A percentile compares a stretch with the other conserved stretches of the same genome.
These are phyloP conservation scores for Beauveria sp. DNA, from an alignment of 2,329 filamentous ascomycete genomes.

Conservation along the genomic window DNA sequence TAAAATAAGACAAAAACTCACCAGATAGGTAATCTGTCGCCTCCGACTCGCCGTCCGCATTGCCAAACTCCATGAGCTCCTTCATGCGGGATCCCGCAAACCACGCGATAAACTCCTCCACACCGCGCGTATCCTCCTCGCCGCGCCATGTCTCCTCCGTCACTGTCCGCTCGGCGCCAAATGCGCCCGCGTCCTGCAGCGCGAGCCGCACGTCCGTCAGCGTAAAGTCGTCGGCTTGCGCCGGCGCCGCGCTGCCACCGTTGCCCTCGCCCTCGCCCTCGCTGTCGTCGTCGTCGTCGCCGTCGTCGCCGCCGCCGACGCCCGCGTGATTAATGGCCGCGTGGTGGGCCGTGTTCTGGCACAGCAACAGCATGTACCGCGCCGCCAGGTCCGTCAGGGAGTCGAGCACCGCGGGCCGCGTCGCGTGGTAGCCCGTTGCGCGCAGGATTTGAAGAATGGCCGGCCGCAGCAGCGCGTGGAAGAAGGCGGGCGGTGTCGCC, in stretches of 20 bases:
- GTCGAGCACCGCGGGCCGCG: constrained; percentile 75
- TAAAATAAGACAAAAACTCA: constrained; percentile 26
- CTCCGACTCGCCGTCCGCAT: constrained; percentile 56
- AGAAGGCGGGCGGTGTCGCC: constrained; percentile 41
- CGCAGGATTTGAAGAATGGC: constrained; percentile 86
- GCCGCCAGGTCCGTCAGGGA: constrained; percentile 80
- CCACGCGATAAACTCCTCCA: constrained; percentile 75
- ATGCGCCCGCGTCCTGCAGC: constrained; percentile 69
- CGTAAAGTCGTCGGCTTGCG: constrained; percentile 38
- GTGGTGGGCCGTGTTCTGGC: constrained; percentile 62
- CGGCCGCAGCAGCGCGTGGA: constrained; percentile 75
- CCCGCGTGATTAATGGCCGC: constrained; percentile 53
- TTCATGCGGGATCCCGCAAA: constrained; percentile 64
- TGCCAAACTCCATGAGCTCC: constrained; percentile 75
- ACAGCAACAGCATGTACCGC: constrained; percentile 70
- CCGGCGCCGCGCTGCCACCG: constrained; percentile 16
- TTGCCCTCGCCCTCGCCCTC: too few species aligned
- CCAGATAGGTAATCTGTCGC: constrained; percentile 64
- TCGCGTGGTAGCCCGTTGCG: constrained; percentile 80
- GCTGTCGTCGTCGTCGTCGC: too few species aligned
- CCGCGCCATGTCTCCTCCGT: constrained; percentile 62
- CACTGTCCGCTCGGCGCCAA: constrained; percentile 60
- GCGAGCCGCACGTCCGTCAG: constrained; percentile 79
- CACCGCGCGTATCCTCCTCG: constrained; percentile 68
- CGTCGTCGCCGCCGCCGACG: too few species aligned